phyloP scores from a whole-genome alignment of 176 grass and related monocot genomes.

The Leersia perrieri region DNA sequence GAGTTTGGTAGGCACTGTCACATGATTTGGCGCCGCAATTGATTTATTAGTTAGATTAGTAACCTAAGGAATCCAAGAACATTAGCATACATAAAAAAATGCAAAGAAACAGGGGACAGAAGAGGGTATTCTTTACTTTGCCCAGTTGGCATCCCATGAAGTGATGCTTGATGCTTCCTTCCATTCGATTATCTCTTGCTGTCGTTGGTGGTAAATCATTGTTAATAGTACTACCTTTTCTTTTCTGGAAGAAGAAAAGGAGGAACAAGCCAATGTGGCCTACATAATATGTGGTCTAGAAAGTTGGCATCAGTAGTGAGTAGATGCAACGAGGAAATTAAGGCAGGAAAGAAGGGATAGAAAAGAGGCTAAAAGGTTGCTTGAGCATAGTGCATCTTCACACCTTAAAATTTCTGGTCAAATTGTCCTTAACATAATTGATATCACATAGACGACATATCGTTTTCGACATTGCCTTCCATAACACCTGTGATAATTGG shows the following conservation, averaged over 20 bases:
- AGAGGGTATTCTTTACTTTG: slow-evolving; percentile 49
- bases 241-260: slow-evolving; percentile 4
- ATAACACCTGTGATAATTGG: slow-evolving; percentile 10
- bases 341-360: slow-evolving; percentile 25
- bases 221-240: neutral
- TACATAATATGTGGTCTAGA: slow-evolving; percentile 27
- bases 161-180: slow-evolving; percentile 42
- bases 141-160: slow-evolving; percentile 41
- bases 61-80: slow-evolving; percentile 24
- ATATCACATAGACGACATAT: slow-evolving; percentile 13
- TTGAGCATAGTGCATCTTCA: slow-evolving; percentile 30
- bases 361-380: slow-evolving; percentile 6
- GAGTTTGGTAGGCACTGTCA: slow-evolving; percentile 2
- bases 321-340: slow-evolving; percentile 29
- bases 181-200: slow-evolving; percentile 26
- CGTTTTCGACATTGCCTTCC: neutral
- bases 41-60: slow-evolving; percentile 24
- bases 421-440: slow-evolving; percentile 18
- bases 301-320: slow-evolving; percentile 14
- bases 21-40: neutral
- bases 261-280: slow-evolving; percentile 21
- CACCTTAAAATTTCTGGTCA: slow-evolving; percentile 24
- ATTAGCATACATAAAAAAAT: neutral
- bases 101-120: slow-evolving; percentile 20
- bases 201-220: slow-evolving; percentile 35